Conservation (phyloP, 257 asterid species). For the Primulina huaijiensis region DNA sequence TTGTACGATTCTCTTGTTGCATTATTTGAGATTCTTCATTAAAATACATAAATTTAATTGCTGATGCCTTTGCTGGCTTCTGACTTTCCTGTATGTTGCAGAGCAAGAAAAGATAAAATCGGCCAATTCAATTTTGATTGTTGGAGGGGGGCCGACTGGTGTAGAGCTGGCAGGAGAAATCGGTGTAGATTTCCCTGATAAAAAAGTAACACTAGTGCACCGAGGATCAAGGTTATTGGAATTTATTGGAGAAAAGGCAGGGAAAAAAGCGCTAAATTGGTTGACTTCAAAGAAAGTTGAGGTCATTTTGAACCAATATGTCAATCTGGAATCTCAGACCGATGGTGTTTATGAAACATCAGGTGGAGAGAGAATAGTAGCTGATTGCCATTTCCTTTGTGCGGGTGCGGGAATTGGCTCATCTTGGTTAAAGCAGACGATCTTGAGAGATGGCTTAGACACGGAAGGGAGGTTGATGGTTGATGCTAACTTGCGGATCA, state of each 20-base stretch:
- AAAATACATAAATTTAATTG: background rate
- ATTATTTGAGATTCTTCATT: conserved; percentile 4
- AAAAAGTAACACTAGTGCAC: conserved; percentile 74
- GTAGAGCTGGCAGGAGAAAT: conserved; percentile 92
- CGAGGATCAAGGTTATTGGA: conserved; percentile 70
- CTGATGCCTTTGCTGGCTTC: background rate
- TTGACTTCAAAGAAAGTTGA: conserved; percentile 64
- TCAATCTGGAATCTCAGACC: conserved; percentile 38
- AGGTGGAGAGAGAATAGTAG: conserved; percentile 60
- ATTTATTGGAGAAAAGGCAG: conserved; percentile 61
- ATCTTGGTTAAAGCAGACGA: conserved; percentile 64
- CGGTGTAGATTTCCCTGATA: conserved; percentile 65
- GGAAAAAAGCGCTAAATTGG: conserved; percentile 72
- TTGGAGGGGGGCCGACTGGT: conserved; percentile 94
- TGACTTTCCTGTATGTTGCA: conserved; percentile 21
- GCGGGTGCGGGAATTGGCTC: conserved; percentile 54
- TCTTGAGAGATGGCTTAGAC: conserved; percentile 57
- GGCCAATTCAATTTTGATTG: conserved; percentile 54
- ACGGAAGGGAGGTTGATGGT: conserved; percentile 57
- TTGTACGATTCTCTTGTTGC: background rate
- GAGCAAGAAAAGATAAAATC: conserved; percentile 75
- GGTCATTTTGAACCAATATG: conserved; percentile 66
- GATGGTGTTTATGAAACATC: conserved; percentile 59
- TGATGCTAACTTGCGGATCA: conserved; percentile 61
- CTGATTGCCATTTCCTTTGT: conserved; percentile 79